Evolutionary conservation across 192 early-diverging fungal species (phyloP), one percentile per base, ranked within the genome.

Genomic region (Dissophora globulifera): DNA sequence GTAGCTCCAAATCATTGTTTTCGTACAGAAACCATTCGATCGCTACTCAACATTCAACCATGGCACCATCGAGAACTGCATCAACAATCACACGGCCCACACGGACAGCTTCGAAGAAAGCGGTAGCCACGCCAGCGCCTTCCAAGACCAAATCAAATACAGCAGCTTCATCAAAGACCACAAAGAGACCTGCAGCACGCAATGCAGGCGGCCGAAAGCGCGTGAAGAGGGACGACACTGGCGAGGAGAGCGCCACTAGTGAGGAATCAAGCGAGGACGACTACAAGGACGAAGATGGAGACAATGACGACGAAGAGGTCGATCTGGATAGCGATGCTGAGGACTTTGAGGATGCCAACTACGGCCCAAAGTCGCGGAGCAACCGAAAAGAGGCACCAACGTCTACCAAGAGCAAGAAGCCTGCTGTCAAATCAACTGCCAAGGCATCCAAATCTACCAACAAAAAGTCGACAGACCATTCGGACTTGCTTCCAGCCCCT

Each of bases 301-400:
- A 64, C 23, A 35, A 50, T 3, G 65, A 47, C 2, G 46, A 42
- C 27, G 52, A 65, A 0, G 54, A 50, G 0, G 38, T 8, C 5
- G 47, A 38, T 4, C 17, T 25, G 20, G 49, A 71, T 2, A 71
- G 69, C 26, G 59, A 50, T 4, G 51, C 54, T 2, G 59, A 71
- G 26, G 59, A 55, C 16, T 71, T 71, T 47, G 27, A 50, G 27
- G 53, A 56, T 20, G 22, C 52, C 11, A 50, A 7, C 12, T 49
- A 57, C 23, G 33, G 22, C 3, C 31, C 33, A 0, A 51, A 20
- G 7, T 43, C 26, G 33, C 7, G 8, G 17, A 29, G 22, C 52
- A 30, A 40, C 61, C 26, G n/a, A n/a, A 52, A 52, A 27, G 10
- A 41, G 23, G 2, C 42, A 11, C 31, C 33, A 20, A 6, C 45